Base-by-base conservation (phyloP, 257 asterid species). In the Buddleja alternifolia region DNA sequence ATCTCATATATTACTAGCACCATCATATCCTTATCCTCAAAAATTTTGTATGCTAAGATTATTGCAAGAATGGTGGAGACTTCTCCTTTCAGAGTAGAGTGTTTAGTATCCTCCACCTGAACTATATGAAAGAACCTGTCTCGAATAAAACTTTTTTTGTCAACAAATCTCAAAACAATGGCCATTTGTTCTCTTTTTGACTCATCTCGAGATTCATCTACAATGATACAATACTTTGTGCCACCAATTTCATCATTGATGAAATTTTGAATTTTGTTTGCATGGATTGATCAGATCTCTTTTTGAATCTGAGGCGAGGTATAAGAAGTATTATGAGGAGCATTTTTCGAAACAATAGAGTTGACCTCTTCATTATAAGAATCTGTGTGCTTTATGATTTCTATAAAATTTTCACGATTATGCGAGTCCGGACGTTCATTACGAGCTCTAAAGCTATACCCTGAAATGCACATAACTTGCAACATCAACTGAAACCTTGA, bases 161-260 rank as follows among this genome's bases (percentile, higher is more conserved):
- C n/a, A 6, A 55, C 47, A 68, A 68, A 68, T 21, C 73, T 68
- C 29, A 68, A 8, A 14, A 68, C 16, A 40, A 68, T 56, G 5
- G 45, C 47, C 73, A 68, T 56, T 68, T 65, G 58, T 69, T n/a
- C n/a, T n/a, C n/a, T n/a, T n/a, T n/a, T n/a, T n/a, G n/a, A n/a
- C n/a, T n/a, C n/a, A n/a, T n/a, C n/a, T 45, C 20, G 52, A 46
- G 52, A 46, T 46, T 46, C 19, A n/a, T 46, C 52, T 8, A 46
- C 52, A 14, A 46, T 46, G 3, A 46, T 0, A 46, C 20, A 46
- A 14, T 46, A 46, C n/a, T 46, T 46, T 46, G 19, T 8, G 6
- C 6, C 52, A 46, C 19, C 52, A 14, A 47, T 47, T 47, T 16
- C 54, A 4, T 47, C 23, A 10, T 10, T 15, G 6, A 47, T 16